These are phyloP conservation scores for Isoetes taiwanensis DNA, from an alignment of 75 land plant species.

Conservation along the genomic window DNA sequence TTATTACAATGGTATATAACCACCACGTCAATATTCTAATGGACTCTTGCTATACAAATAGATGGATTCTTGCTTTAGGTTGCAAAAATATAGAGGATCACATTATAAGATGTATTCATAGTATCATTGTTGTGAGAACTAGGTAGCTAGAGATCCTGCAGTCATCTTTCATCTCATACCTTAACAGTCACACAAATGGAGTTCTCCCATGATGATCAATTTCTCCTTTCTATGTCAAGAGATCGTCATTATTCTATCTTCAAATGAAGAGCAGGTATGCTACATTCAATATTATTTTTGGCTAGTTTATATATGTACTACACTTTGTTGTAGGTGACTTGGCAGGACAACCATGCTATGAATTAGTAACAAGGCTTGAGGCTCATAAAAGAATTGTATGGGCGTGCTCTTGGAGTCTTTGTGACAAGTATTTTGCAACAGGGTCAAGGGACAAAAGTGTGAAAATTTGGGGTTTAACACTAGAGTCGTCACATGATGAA, in stretches of 20 bases:
- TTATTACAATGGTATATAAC: no score
- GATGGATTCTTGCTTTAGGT: no score
- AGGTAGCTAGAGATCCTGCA: constrained; percentile 68
- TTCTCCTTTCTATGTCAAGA: constrained; percentile 78
- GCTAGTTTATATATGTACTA: not conserved
- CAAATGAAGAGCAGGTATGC: constrained; percentile 5
- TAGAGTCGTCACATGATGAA: constrained; percentile 9
- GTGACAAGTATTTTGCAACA: constrained; percentile 65
- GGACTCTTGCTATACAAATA: no score
- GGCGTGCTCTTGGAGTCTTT: constrained; percentile 90
- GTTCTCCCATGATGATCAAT: constrained; percentile 66
- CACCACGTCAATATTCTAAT: no score
- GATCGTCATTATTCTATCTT: constrained; percentile 87
- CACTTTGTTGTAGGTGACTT: not conserved
- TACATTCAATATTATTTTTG: not conserved
- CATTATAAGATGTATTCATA: no score
- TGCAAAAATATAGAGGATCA: no score
- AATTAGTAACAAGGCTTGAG: constrained; percentile 55
- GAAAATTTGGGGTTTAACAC: constrained; percentile 57
- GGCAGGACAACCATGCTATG: constrained; percentile 28
- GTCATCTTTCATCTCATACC: constrained; percentile 70
- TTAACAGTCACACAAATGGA: constrained; percentile 88
- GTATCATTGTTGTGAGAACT: constrained; percentile 92
- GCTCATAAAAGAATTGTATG: constrained; percentile 94
- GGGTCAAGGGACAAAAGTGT: constrained; percentile 87